Percentiles rank a stretch among this genome's conserved stretches.
These are phyloP conservation scores for Debaryomyces sp. DNA, from an alignment of 1,139 yeast genomes.

Conservation along the genomic window DNA sequence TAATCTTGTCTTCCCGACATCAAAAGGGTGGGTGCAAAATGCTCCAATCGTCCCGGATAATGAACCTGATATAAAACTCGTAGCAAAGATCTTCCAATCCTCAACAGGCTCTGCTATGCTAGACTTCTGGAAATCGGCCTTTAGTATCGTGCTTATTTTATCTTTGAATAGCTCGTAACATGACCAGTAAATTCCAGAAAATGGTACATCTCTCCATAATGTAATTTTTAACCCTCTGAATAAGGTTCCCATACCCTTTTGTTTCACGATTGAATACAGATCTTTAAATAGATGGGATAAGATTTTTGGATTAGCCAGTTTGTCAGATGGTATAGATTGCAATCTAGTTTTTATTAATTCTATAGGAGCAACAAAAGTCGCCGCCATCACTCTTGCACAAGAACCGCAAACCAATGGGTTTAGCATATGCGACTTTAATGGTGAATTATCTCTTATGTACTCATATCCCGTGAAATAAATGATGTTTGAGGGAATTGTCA, in stretches of 20 bases:
- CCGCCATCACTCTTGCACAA: conserved; percentile 79
- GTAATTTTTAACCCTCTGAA: conserved; percentile 89
- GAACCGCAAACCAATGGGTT: conserved; percentile 90
- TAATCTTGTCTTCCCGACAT: conserved; percentile 92
- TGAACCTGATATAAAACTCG: conserved; percentile 84
- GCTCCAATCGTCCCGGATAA: conserved; percentile 87
- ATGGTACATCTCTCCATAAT: conserved; percentile 96
- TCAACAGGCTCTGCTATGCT: conserved; percentile 22
- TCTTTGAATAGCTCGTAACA: conserved; percentile 59
- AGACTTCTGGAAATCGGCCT: conserved; percentile 26
- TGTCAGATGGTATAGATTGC: conserved; percentile 72
- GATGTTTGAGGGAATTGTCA: conserved; percentile 93
- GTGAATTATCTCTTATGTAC: conserved; percentile 74
- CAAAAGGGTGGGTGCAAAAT: conserved; percentile 87
- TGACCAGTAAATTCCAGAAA: conserved; percentile 94
- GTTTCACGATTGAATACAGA: conserved; percentile 52
- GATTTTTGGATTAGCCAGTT: conserved; percentile 36
- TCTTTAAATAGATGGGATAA: conserved; percentile 57
- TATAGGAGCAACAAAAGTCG: conserved; percentile 83
- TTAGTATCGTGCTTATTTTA: conserved; percentile 25
- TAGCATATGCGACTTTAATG: conserved; percentile 49
- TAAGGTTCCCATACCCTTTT: conserved; percentile 63
- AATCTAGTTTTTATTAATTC: conserved; percentile 86
- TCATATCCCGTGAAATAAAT: conserved; percentile 96
- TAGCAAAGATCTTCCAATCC: conserved; percentile 60